phyloP scores from a whole-genome alignment of 1,284 basidiomycete species.

The Cryptococcus floricola region DNA sequence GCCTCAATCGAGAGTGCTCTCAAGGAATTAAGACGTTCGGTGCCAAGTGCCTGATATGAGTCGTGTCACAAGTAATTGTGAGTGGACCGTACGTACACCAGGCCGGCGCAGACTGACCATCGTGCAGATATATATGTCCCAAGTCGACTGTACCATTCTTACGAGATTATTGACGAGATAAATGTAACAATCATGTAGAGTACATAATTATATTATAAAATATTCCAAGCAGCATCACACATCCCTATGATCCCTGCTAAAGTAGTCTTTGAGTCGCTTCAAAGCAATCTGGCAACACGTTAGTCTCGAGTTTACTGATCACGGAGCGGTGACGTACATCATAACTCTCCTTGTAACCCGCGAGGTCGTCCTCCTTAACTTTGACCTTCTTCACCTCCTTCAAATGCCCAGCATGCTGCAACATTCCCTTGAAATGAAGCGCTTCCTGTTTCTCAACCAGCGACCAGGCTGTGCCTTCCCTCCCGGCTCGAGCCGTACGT shows the following conservation, averaged over 20 bases:
- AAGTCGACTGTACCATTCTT: not conserved
- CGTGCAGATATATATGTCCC: no score
- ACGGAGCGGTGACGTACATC: conserved; percentile 49
- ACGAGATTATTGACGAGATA: not conserved
- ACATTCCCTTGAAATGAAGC: conserved; percentile 79
- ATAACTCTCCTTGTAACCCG: conserved; percentile 59
- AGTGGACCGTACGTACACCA: no score
- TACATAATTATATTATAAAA: not conserved
- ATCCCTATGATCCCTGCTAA: conserved; percentile 14
- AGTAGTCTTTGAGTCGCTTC: conserved; percentile 28
- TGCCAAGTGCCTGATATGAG: no score
- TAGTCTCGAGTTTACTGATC: not conserved
- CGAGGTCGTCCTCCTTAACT: conserved; percentile 63
- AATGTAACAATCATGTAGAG: not conserved
- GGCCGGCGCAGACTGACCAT: no score
- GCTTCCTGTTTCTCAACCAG: conserved; percentile 96
- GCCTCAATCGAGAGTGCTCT: not conserved
- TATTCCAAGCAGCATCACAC: not conserved
- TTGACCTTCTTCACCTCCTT: conserved; percentile 67
- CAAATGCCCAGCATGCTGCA: conserved; percentile 71
- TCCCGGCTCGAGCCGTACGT: conserved; percentile 86
- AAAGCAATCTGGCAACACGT: conserved; percentile 24
- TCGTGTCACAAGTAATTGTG: no score
- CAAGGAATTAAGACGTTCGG: no score
- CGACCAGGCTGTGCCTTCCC: conserved; percentile 83